phyloP scores from a whole-genome alignment of 2,329 filamentous ascomycete genomes.

The Tolypocladium tropicale region DNA sequence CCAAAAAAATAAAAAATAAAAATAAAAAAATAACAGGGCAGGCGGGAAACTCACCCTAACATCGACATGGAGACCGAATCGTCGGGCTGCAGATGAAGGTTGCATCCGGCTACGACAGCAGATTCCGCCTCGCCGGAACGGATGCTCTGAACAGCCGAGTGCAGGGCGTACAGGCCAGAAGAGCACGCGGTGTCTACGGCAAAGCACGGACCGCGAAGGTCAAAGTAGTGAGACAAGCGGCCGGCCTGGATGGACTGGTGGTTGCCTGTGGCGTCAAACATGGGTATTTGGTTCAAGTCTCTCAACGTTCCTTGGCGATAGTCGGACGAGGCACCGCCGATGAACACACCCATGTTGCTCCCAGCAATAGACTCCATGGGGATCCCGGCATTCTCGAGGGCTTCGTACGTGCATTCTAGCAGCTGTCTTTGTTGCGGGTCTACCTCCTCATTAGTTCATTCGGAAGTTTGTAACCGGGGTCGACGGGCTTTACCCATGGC shows the following conservation, averaged over 20 bases:
- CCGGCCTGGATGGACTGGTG: conserved; percentile 44
- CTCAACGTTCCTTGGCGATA: conserved; percentile 33
- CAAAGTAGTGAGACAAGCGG: conserved; percentile 44
- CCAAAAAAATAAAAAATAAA: too few relatives aligned
- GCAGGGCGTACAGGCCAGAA: conserved; percentile 37
- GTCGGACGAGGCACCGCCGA: conserved; percentile 36
- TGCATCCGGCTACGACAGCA: conserved; percentile 37
- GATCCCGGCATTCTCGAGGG: conserved; percentile 41
- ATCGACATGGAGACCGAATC: conserved; percentile 19
- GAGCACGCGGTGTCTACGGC: conserved; percentile 44
- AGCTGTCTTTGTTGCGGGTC: conserved; percentile 44
- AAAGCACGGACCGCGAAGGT: conserved; percentile 42
- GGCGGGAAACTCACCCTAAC: conserved; percentile 11
- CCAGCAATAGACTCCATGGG: conserved; percentile 36
- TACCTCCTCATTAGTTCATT: conserved; percentile 1
- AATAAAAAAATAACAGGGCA: too few relatives aligned
- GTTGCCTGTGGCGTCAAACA: conserved; percentile 40
- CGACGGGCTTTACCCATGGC: conserved; percentile 28
- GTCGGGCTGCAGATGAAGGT: conserved; percentile 36
- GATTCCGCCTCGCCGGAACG: conserved; percentile 32
- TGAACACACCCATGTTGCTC: conserved; percentile 37
- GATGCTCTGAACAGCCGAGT: conserved; percentile 39
- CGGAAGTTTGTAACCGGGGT: neutral
- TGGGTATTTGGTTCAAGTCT: conserved; percentile 36
- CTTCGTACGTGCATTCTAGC: conserved; percentile 43